Conservation (phyloP, 345 rosid genomes). For the Aurinia saxatilis region DNA sequence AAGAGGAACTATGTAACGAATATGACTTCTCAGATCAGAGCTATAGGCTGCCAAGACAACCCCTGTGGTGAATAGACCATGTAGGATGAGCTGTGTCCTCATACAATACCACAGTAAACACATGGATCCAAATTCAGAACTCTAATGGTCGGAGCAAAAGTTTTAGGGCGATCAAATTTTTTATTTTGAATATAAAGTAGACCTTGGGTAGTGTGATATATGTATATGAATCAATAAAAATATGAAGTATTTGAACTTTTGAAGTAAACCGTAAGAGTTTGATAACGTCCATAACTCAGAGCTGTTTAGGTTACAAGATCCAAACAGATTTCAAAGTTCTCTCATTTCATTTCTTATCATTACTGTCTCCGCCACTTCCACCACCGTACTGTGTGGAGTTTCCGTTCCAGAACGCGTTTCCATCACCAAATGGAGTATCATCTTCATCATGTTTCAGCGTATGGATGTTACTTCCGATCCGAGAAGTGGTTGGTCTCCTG, state of each 20-base stretch:
- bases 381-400: slow-evolving; percentile 79
- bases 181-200: too few species aligned
- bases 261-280: neutral
- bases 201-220: too few species aligned
- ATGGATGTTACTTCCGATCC: slow-evolving; percentile 67
- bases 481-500: slow-evolving; percentile 41
- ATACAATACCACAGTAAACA: too few species aligned
- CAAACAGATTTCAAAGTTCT: neutral
- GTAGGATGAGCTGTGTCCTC: too few species aligned
- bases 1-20: too few species aligned
- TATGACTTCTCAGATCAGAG: too few species aligned
- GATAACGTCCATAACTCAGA: neutral
- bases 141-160: too few species aligned
- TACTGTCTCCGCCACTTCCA: slow-evolving; percentile 30
- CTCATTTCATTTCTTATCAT: slow-evolving; percentile 20
- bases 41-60: too few species aligned
- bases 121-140: too few species aligned
- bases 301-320: neutral
- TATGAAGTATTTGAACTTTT: neutral
- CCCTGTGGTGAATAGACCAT: too few species aligned
- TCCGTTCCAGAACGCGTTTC: slow-evolving; percentile 86
- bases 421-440: slow-evolving; percentile 46
- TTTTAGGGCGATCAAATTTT: too few species aligned
- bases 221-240: neutral
- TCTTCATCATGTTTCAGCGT: slow-evolving; percentile 65